Evolutionary conservation across 176 grass and related monocot genomes (phyloP).

Genomic region (Carex parvula): DNA sequence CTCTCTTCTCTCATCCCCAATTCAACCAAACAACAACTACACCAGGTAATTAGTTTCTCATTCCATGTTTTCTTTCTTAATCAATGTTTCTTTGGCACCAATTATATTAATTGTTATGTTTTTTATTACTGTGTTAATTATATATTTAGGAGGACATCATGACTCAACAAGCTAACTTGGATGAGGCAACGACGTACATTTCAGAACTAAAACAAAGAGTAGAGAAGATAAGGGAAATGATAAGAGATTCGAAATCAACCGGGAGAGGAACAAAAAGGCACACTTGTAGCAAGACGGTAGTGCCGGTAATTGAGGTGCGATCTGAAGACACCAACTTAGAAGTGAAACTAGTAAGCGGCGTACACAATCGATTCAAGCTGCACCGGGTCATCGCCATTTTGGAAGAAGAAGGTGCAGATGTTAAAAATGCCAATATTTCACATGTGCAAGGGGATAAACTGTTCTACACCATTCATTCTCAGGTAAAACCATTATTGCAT

Average conservation of each 20-base stretch:
- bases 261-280: background rate
- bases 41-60: background rate
- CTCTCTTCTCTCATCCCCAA: slow-evolving; percentile 62
- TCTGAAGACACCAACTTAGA: slow-evolving; percentile 40
- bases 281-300: background rate
- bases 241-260: background rate
- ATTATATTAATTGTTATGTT: background rate
- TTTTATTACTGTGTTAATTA: slow-evolving; percentile 24
- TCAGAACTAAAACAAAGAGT: slow-evolving; percentile 46
- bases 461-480: slow-evolving; percentile 48
- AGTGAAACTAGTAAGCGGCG: slow-evolving; percentile 36
- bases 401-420: slow-evolving; percentile 65
- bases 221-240: slow-evolving; percentile 33
- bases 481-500: slow-evolving; percentile 23
- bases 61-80: background rate
- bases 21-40: slow-evolving; percentile 20
- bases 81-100: background rate
- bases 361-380: slow-evolving; percentile 30
- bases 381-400: slow-evolving; percentile 48
- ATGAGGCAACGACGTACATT: slow-evolving; percentile 48
- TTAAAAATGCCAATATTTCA: slow-evolving; percentile 40
- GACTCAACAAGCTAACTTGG: slow-evolving; percentile 46
- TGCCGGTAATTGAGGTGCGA: slow-evolving; percentile 42
- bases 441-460: slow-evolving; percentile 12
- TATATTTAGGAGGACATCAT: background rate